A percentile compares a stretch with the other conserved stretches of the same genome.
Conservation (phyloP, 305 asterid species). For the Fraxinus sp. region DNA sequence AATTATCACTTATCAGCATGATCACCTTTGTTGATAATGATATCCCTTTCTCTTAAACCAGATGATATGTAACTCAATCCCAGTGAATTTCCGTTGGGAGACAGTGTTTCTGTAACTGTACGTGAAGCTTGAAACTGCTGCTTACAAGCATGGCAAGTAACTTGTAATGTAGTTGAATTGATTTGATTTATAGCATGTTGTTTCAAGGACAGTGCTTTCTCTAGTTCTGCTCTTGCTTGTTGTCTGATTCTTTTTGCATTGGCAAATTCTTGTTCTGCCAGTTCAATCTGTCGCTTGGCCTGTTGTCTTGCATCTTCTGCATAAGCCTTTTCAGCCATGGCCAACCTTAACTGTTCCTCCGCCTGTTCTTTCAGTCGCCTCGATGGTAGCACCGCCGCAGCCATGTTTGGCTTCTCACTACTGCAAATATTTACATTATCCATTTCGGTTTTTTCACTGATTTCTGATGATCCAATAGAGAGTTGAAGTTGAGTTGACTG, state of each 20-base stretch:
- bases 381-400: conserved; percentile 1
- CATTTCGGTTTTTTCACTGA: conserved; percentile 18
- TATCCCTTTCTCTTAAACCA: conserved; percentile 42
- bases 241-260: conserved; percentile 69
- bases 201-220: conserved; percentile 51
- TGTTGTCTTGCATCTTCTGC: conserved; percentile 71
- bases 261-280: conserved; percentile 69
- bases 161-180: conserved; percentile 48
- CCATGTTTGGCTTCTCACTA: conserved; percentile 8
- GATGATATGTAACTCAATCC: conserved; percentile 48
- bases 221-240: conserved; percentile 64
- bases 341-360: conserved; percentile 46
- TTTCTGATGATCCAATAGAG: conserved; percentile 64
- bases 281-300: conserved; percentile 64
- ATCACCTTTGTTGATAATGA: conserved; percentile 28
- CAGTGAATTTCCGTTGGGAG: conserved; percentile 22
- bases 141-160: conserved; percentile 75
- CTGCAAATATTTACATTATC: not conserved
- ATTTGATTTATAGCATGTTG: conserved; percentile 51
- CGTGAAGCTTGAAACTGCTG: conserved; percentile 37
- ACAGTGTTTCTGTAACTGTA: conserved; percentile 6
- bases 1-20: not conserved
- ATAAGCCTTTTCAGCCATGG: conserved; percentile 61
- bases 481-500: conserved; percentile 62
- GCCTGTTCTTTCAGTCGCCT: conserved; percentile 38